Base-by-base conservation (phyloP, 2,329 filamentous ascomycete genomes). In the Mollisiaceae sp. region DNA sequence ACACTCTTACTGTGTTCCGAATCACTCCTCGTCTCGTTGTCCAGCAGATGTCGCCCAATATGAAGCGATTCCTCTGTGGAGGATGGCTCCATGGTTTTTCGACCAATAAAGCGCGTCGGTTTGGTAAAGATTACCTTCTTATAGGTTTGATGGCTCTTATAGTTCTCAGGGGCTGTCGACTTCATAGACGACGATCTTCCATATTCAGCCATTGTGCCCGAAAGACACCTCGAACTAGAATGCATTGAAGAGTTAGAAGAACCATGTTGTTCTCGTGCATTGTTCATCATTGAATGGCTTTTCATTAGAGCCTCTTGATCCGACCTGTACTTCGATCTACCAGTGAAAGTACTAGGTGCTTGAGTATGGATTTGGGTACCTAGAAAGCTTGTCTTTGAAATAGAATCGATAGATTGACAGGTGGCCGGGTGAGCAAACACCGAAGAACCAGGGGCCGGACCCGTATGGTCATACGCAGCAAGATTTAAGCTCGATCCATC, bases 111-210 rank as follows among this genome's bases (percentile, higher is more conserved):
- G 20, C 63, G 63, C 38, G 59, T 64, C 12, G 67, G 67, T 59
- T 67, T 67, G 5, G 67, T 70, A 60, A 72, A 70, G 3, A 69
- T 38, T 11, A 69, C 55, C 27, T 50, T 68, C 45, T 63, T 65
- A 50, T 54, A 61, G 12, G 39, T 27, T 8, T 38, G n/a, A 11
- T n/a, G 5, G 32, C 50, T 24, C 4, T n/a, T 39, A 14, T 39
- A 62, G 32, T 24, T 36, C 43, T 8, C 22, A 3, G 43, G 20
- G 12, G n/a, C 38, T 50, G n/a, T 24, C 18, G 45, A 59, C 35
- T 14, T 52, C 14, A 4, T 20, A 52, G 62, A 65, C 32, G 27
- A 20, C 8, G 65, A 63, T 8, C 20, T 52, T 3, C 39, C 41
- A 18, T 50, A 36, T 45, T 43, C 41, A 22, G 52, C 56, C 45